Evolutionary conservation across 1,284 basidiomycete genomes (phyloP).

Genomic region (Malassezia japonica): DNA sequence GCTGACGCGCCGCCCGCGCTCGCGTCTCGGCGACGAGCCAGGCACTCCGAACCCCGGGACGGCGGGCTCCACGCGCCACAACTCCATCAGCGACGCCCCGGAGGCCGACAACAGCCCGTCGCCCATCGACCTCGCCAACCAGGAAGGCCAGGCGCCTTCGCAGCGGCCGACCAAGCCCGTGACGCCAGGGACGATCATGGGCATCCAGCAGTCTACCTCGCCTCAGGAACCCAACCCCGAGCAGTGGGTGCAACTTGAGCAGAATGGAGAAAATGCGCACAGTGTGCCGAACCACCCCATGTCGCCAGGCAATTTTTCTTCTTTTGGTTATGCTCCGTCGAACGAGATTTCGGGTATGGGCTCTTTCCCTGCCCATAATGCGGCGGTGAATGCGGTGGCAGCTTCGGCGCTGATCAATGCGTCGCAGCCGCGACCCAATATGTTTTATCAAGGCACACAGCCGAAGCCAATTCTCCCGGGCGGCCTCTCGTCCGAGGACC

Average conservation of each 20-base stretch:
- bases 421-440: neutral
- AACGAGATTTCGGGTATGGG: no score
- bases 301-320: no score
- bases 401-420: conserved; percentile 10
- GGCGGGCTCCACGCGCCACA: neutral
- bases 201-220: conserved; percentile 19
- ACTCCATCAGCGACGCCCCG: neutral
- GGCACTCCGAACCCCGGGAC: neutral
- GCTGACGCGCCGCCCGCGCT: neutral
- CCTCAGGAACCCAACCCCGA: neutral
- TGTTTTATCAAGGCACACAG: neutral
- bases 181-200: conserved; percentile 44
- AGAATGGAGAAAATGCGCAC: no score
- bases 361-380: conserved; percentile 17
- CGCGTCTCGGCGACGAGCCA: neutral
- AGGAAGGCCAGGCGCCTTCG: neutral
- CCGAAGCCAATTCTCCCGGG: conserved; percentile 27
- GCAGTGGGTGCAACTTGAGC: neutral
- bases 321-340: no score
- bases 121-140: conserved; percentile 32
- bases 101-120: conserved; percentile 19
- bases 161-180: conserved; percentile 24
- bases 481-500: conserved; percentile 25
- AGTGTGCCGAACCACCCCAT: no score
- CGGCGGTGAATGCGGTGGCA: conserved; percentile 2